These are phyloP conservation scores for Parathielavia appendiculata DNA, from an alignment of 495 filamentous ascomycete genomes.

Conservation along the genomic window DNA sequence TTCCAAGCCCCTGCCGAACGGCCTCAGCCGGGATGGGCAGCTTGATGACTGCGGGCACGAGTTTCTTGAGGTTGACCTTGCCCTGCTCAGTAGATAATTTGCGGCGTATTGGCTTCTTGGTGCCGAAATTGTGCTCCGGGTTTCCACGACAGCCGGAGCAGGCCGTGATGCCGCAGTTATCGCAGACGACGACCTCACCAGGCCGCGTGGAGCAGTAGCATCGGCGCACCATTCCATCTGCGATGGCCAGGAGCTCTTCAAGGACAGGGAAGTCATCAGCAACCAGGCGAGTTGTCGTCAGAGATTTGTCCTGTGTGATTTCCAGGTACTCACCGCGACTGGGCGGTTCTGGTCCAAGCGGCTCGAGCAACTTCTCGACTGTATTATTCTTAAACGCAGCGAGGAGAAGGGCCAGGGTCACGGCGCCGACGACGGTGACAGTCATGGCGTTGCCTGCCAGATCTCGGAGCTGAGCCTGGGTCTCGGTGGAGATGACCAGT, in stretches of 20 bases:
- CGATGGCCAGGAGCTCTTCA: neutral
- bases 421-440: slow-evolving; percentile 64
- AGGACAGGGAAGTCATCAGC: slow-evolving; percentile 5
- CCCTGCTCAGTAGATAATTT: slow-evolving; percentile 8
- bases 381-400: slow-evolving; percentile 21
- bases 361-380: neutral
- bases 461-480: slow-evolving; percentile 59
- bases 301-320: neutral
- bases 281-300: neutral
- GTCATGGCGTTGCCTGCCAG: slow-evolving; percentile 85
- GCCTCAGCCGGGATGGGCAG: neutral
- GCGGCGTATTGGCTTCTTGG: neutral
- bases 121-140: slow-evolving; percentile 28
- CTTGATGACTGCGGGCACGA: slow-evolving; percentile 3
- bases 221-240: slow-evolving; percentile 22
- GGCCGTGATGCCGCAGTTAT: slow-evolving; percentile 16
- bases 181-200: slow-evolving; percentile 10
- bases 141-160: slow-evolving; percentile 33
- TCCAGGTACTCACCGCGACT: neutral
- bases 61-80: slow-evolving; percentile 1
- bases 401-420: slow-evolving; percentile 44
- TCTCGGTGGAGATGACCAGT: slow-evolving; percentile 59
- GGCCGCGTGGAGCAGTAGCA: slow-evolving; percentile 29
- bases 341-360: neutral
- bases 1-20: neutral